These are phyloP conservation scores for Nymphaea thermarum DNA, from an alignment of 164 flowering plant genomes.

Conservation along the genomic window DNA sequence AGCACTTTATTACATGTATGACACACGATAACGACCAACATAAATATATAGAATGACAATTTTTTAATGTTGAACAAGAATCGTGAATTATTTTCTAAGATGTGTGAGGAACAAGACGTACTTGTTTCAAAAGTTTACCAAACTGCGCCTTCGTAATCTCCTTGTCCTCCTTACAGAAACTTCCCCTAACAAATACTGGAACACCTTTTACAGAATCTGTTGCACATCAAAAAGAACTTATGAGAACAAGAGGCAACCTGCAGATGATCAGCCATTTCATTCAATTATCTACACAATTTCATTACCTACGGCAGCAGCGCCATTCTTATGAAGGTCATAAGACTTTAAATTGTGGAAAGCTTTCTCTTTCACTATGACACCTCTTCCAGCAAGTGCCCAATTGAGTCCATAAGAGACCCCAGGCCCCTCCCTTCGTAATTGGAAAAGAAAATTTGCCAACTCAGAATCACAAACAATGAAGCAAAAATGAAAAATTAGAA, in stretches of 20 bases:
- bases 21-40: too few relatives aligned
- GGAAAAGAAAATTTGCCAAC: too few relatives aligned
- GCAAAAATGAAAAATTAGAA: too few relatives aligned
- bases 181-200: slow-evolving; percentile 27
- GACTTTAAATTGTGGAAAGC: slow-evolving; percentile 36
- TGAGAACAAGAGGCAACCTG: too few relatives aligned
- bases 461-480: too few relatives aligned
- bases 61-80: too few relatives aligned
- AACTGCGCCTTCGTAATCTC: slow-evolving; percentile 38
- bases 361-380: slow-evolving; percentile 44
- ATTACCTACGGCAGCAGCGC: slow-evolving; percentile 32
- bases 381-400: slow-evolving; percentile 46
- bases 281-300: background rate
- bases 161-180: slow-evolving; percentile 17
- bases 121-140: slow-evolving; percentile 42
- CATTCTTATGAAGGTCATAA: slow-evolving; percentile 35
- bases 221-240: background rate
- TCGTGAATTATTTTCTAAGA: too few relatives aligned
- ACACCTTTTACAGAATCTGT: background rate
- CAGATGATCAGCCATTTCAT: too few relatives aligned
- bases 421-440: slow-evolving; percentile 18
- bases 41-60: too few relatives aligned
- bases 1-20: too few relatives aligned
- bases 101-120: slow-evolving; percentile 4
- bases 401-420: slow-evolving; percentile 39